Evolutionary conservation across 768 basidiomycete species (phyloP).

Genomic region (Tricholoma sp.): DNA sequence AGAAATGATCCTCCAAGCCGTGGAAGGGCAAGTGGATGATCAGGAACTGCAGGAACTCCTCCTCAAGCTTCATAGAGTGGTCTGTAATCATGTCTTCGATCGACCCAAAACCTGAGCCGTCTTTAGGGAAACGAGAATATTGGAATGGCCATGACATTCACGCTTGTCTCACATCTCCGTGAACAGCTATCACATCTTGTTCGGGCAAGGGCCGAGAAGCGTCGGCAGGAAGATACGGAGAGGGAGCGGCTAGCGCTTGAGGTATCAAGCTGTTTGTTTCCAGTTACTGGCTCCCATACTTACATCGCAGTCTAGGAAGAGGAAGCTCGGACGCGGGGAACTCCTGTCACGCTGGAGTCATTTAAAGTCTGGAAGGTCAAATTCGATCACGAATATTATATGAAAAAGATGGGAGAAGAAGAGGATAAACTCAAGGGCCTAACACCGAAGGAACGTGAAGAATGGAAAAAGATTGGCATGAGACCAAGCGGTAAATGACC

Average conservation of each 20-base stretch:
- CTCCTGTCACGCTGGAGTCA: constrained; percentile 79
- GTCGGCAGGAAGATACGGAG: constrained; percentile 61
- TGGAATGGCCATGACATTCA: constrained; percentile 98
- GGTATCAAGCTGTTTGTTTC: constrained; percentile 36
- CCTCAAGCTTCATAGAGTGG: constrained; percentile 50
- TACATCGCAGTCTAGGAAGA: constrained; percentile 54
- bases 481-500: constrained; percentile 63
- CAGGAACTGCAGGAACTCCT: constrained; percentile 53
- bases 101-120: constrained; percentile 3
- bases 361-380: constrained; percentile 81
- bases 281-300: not conserved
- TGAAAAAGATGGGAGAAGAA: constrained; percentile 62
- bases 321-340: constrained; percentile 83
- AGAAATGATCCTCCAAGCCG: constrained; percentile 55
- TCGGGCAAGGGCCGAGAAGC: constrained; percentile 49
- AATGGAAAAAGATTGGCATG: constrained; percentile 57
- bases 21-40: constrained; percentile 59
- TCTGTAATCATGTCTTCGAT: constrained; percentile 25
- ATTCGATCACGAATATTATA: constrained; percentile 67
- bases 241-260: constrained; percentile 71
- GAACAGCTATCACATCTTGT: constrained; percentile 70
- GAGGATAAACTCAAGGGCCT: constrained; percentile 67
- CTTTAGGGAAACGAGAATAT: constrained; percentile 76
- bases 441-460: constrained; percentile 81
- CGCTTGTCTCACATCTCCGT: constrained; percentile 79